These are phyloP conservation scores for Solanum aculeatissimum DNA, from an alignment of 305 asterid species.

Conservation along the genomic window DNA sequence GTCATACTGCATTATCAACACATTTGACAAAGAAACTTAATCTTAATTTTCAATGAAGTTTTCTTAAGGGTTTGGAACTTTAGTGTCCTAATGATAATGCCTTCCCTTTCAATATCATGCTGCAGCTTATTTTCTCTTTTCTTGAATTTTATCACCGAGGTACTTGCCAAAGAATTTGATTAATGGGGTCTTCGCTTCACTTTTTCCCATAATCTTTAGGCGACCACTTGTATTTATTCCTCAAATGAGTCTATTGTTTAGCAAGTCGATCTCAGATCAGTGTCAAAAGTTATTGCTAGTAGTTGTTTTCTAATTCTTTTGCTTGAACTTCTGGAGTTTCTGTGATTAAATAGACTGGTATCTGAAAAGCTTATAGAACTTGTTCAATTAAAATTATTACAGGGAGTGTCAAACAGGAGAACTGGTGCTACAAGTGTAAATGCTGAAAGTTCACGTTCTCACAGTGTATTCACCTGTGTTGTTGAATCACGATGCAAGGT, in stretches of 20 bases:
- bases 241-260: not conserved
- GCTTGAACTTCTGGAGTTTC: not conserved
- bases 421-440: slow-evolving; percentile 89
- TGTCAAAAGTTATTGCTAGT: not conserved
- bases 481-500: slow-evolving; percentile 99
- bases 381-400: slow-evolving; percentile 3
- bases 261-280: not conserved
- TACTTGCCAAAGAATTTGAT: not conserved
- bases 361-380: not conserved
- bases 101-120: not conserved
- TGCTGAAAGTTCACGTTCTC: slow-evolving; percentile 99
- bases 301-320: not conserved
- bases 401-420: slow-evolving; percentile 93
- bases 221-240: not conserved
- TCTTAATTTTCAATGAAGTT: not conserved
- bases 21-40: not conserved
- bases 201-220: not conserved
- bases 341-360: not conserved
- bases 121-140: not conserved
- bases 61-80: not conserved
- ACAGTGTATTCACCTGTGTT: slow-evolving; percentile 94
- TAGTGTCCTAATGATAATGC: not conserved
- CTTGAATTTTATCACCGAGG: not conserved
- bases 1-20: not conserved
- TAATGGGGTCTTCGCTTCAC: not conserved